Conservation (phyloP, 2,329 filamentous ascomycete species). For the Monosporascus cannonballus region DNA sequence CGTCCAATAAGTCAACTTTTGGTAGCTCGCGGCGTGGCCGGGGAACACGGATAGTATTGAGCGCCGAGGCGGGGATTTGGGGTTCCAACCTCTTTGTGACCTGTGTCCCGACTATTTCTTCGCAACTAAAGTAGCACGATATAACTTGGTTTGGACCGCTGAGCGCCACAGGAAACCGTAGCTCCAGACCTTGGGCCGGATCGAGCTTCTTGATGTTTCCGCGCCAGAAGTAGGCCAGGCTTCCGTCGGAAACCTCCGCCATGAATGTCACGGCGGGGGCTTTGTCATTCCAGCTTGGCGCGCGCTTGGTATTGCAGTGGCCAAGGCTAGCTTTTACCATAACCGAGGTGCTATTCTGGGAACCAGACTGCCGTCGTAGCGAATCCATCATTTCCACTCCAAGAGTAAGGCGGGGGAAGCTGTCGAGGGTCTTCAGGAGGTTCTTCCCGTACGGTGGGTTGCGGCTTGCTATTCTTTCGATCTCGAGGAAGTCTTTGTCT, state of each 20-base stretch:
- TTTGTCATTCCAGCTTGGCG: conserved; percentile 57
- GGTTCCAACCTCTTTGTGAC: conserved; percentile 22
- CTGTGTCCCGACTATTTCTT: conserved; percentile 67
- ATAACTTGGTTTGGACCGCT: conserved; percentile 50
- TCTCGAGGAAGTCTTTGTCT: conserved; percentile 57
- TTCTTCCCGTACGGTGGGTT: conserved; percentile 79
- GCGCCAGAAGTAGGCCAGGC: conserved; percentile 62
- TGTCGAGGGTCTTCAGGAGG: conserved; percentile 55
- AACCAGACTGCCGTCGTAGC: conserved; percentile 22
- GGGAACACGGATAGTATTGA: conserved; percentile 11
- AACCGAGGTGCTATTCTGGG: conserved; percentile 44
- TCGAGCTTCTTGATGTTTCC: conserved; percentile 59
- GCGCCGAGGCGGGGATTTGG: conserved; percentile 27
- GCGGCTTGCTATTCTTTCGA: conserved; percentile 71
- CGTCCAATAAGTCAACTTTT: conserved; percentile 1
- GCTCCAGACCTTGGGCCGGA: conserved; percentile 47
- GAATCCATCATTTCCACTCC: conserved; percentile 31
- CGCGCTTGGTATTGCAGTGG: conserved; percentile 60
- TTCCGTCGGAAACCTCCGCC: conserved; percentile 63
- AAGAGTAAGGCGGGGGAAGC: conserved; percentile 59
- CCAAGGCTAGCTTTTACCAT: conserved; percentile 62
- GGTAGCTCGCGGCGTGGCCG: not conserved
- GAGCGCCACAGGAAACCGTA: conserved; percentile 54
- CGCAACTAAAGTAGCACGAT: conserved; percentile 70
- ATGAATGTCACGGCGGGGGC: conserved; percentile 68